Conservation (phyloP, 148 eudicot genomes). For the Beta vulgaris region DNA sequence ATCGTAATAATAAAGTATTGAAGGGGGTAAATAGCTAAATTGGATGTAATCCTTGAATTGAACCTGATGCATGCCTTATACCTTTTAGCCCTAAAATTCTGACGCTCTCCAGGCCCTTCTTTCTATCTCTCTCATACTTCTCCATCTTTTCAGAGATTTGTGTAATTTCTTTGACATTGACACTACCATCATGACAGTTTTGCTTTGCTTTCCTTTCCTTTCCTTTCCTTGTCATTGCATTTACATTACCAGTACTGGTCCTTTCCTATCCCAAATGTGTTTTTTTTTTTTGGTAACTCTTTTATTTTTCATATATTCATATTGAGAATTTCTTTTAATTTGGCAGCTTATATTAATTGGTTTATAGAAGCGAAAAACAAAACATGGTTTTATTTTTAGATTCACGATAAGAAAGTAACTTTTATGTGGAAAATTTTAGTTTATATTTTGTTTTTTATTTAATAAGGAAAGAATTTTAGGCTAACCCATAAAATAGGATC, state of each 20-base stretch:
- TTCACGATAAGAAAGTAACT: too few relatives aligned
- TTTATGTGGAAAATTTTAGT: too few relatives aligned
- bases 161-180: constrained; percentile 27
- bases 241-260: constrained; percentile 1
- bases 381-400: too few relatives aligned
- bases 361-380: too few relatives aligned
- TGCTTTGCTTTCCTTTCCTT: constrained; percentile 1
- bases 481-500: too few relatives aligned
- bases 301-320: too few relatives aligned
- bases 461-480: too few relatives aligned
- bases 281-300: background rate
- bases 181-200: constrained; percentile 21
- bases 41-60: constrained; percentile 9
- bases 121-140: background rate
- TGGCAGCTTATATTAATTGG: too few relatives aligned
- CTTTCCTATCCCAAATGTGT: background rate
- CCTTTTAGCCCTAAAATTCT: constrained; percentile 22
- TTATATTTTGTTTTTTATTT: too few relatives aligned
- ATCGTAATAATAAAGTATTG: background rate
- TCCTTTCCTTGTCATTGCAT: background rate
- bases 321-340: too few relatives aligned
- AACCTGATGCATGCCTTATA: constrained; percentile 11
- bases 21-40: background rate
- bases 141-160: constrained; percentile 19
- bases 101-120: constrained; percentile 6